Evolutionary conservation across 345 rosid species (phyloP), one percentile per base, ranked within the genome.

Genomic region (Lepidium didymum): DNA sequence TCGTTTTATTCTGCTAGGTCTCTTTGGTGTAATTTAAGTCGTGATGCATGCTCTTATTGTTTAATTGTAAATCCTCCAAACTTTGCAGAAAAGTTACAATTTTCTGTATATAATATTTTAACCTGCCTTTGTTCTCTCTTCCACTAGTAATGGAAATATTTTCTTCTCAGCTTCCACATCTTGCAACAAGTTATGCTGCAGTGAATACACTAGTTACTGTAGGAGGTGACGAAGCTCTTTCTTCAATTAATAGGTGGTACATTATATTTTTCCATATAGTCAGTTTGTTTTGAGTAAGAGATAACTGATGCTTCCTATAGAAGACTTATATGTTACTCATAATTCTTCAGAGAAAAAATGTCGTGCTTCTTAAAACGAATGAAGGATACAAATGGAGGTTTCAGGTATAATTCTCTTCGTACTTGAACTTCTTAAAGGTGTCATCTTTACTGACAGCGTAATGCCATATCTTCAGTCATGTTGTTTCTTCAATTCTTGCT

Each of bases 171-270:
- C 78, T 94, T 91, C 97, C 99, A 70, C 97, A 91, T 79, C 91
- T 94, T 61, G 95, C 97, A 69, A 91, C 99, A 70, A 94, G 86
- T 40, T 94, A 91, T 82, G 99, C 97, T 56, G 95, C 95, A 18
- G 95, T 94, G 67, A 91, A 88, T 77, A 57, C 97, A 25, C 90
- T 94, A 66, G 80, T 94, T 82, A 83, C 97, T 66, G 64, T 94
- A 84, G 99, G 99, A 14, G 82, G 94, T 69, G 82, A 78, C 25
- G 79, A 76, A 75, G 81, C 95, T 52, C 79, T 91, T 41, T 79
- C 82, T 44, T 88, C 97, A 56, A 82, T 91, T 64, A 69, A 94
- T 79, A 94, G 99, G 99, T 91, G 78, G 77, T 27, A 27, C 21
- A 53, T 23, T 68, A 45, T 25, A 1, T 19, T 25, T 43, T 18